Percentiles rank a stretch among this genome's conserved stretches.
phyloP scores from a whole-genome alignment of 23 red algal genomes.

The Pyropia yezoensis region DNA sequence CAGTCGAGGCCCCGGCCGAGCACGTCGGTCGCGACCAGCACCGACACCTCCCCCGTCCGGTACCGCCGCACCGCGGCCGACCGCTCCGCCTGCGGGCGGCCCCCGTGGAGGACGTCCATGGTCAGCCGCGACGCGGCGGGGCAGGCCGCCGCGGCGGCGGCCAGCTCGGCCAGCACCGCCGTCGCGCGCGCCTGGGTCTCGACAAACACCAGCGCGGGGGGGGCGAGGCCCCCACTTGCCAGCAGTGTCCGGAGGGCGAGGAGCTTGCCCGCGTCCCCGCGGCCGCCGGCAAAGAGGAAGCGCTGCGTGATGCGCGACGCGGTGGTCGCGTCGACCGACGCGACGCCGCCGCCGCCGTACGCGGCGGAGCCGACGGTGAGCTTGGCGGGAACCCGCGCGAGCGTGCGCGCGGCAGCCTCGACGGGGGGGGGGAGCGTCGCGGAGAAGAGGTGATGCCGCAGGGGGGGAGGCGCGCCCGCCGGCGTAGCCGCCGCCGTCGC shows the following conservation, averaged over 20 bases:
- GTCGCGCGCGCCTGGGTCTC: conserved; percentile 54
- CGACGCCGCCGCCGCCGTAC: conserved; percentile 32
- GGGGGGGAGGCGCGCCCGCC: too few species aligned
- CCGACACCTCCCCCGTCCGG: conserved; percentile 43
- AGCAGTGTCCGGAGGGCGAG: conserved; percentile 63
- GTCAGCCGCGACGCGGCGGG: background rate
- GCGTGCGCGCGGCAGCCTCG: conserved; percentile 11
- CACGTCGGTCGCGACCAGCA: conserved; percentile 81
- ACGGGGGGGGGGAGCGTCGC: conserved; percentile 67
- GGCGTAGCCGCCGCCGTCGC: too few species aligned
- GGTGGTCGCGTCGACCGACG: conserved; percentile 26
- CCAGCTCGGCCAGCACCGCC: conserved; percentile 29
- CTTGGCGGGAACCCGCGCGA: conserved; percentile 19
- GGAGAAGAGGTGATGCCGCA: conserved; percentile 48
- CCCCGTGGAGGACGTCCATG: conserved; percentile 48
- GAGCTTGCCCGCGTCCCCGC: conserved; percentile 63
- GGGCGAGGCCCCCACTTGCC: conserved; percentile 13
- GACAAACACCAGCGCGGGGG: conserved; percentile 85
- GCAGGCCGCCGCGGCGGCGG: conserved; percentile 14
- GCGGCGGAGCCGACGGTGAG: conserved; percentile 48
- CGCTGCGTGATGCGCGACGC: conserved; percentile 35
- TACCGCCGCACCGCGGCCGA: conserved; percentile 25
- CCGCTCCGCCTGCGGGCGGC: conserved; percentile 23
- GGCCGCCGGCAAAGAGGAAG: conserved; percentile 61
- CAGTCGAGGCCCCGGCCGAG: conserved; percentile 78